Evolutionary conservation across 2,329 filamentous ascomycete species (phyloP).

Genomic region (Gyromitra esculenta): DNA sequence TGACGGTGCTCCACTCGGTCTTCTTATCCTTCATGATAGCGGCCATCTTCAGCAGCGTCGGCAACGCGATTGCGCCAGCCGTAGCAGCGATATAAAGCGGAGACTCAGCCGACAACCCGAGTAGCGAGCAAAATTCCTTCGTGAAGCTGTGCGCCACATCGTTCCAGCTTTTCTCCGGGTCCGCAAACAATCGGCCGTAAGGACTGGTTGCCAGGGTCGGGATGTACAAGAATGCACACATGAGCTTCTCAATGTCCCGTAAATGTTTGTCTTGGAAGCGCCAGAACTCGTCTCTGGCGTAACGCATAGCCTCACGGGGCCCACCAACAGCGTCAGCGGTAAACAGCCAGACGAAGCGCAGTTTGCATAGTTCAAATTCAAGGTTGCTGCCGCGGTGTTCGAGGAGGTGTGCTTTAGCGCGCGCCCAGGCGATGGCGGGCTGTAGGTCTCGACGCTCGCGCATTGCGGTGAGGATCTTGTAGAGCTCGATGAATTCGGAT

Average conservation of each 20-base stretch:
- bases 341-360: constrained; percentile 91
- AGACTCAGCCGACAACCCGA: constrained; percentile 88
- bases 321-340: constrained; percentile 63
- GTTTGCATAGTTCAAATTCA: constrained; percentile 89
- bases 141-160: constrained; percentile 89
- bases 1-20: constrained; percentile 92
- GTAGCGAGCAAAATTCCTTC: constrained; percentile 89
- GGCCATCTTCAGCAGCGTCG: constrained; percentile 86
- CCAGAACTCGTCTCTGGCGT: constrained; percentile 78
- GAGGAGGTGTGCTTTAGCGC: constrained; percentile 73
- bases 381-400: constrained; percentile 88
- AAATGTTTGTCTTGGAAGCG: constrained; percentile 79
- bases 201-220: constrained; percentile 79
- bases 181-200: constrained; percentile 76
- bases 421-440: constrained; percentile 89
- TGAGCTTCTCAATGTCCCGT: constrained; percentile 79
- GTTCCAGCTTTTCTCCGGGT: constrained; percentile 78
- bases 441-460: constrained; percentile 72
- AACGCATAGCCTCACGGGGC: constrained; percentile 72
- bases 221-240: constrained; percentile 80
- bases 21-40: constrained; percentile 86
- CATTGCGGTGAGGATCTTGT: constrained; percentile 82
- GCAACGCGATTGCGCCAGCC: constrained; percentile 89
- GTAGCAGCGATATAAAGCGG: constrained; percentile 93
- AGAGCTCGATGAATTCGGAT: constrained; percentile 86